Conservation (phyloP, 352 stramenopile genomes). For the Pythium rhizo-oryzae region DNA sequence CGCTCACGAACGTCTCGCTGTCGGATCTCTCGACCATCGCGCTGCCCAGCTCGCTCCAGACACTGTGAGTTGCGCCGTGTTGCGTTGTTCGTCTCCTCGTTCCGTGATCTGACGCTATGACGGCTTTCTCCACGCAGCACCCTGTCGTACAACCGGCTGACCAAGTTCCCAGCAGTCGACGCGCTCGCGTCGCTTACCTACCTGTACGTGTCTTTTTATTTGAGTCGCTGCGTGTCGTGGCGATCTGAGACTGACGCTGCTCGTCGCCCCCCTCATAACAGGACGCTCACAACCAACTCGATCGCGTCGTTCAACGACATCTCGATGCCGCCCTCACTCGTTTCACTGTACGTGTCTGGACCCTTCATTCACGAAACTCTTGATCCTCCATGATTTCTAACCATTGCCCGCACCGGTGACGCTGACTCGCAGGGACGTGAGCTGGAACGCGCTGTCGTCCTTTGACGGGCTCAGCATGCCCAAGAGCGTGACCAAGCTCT, state of each 20-base stretch:
- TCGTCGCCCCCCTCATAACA: too few relatives aligned
- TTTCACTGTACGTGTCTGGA: slow-evolving; percentile 12
- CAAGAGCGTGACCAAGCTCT: slow-evolving; percentile 51
- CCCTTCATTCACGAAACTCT: too few relatives aligned
- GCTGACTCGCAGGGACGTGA: slow-evolving; percentile 45
- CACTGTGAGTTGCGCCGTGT: slow-evolving; percentile 16
- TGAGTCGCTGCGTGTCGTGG: too few relatives aligned
- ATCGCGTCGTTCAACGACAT: slow-evolving; percentile 29
- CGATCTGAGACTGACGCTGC: neutral
- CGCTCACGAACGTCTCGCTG: slow-evolving; percentile 22
- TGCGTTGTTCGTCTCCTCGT: too few relatives aligned
- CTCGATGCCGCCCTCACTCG: slow-evolving; percentile 17
- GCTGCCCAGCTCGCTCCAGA: slow-evolving; percentile 18
- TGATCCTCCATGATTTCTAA: too few relatives aligned
- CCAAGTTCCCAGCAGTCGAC: slow-evolving; percentile 12
- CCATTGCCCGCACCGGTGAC: too few relatives aligned
- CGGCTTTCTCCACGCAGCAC: slow-evolving; percentile 5
- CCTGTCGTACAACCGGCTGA: slow-evolving; percentile 24
- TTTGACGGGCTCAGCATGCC: slow-evolving; percentile 69
- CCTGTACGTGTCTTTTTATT: too few relatives aligned
- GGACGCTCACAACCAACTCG: slow-evolving; percentile 23
- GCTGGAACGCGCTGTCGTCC: slow-evolving; percentile 62
- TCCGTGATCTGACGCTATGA: slow-evolving; percentile 2
- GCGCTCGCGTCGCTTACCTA: slow-evolving; percentile 10
- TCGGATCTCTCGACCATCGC: slow-evolving; percentile 25